These are phyloP conservation scores for Escallonia rubra DNA, from an alignment of 129 eudicot species.

Conservation along the genomic window DNA sequence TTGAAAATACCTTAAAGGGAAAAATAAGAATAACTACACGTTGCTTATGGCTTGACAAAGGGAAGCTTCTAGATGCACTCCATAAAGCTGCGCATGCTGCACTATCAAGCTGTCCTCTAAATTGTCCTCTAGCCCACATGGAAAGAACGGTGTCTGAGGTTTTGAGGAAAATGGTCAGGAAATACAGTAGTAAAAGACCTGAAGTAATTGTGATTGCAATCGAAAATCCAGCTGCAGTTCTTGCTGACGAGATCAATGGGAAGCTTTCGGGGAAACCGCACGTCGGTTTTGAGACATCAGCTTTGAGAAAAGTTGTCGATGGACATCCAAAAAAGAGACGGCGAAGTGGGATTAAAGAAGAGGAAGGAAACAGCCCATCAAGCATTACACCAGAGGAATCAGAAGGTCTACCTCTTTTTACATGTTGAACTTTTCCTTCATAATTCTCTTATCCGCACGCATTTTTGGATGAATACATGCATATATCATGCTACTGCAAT, in stretches of 20 bases:
- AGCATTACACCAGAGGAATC: conserved; percentile 13
- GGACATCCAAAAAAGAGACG: conserved; percentile 34
- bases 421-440: conserved; percentile 11
- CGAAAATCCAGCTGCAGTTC: conserved; percentile 79
- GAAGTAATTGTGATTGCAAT: conserved; percentile 86
- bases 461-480: background rate
- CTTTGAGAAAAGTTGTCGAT: conserved; percentile 44
- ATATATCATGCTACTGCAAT: no score
- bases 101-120: conserved; percentile 77
- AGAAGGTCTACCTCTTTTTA: conserved; percentile 32
- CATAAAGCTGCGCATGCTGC: conserved; percentile 98
- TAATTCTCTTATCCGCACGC: background rate
- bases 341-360: conserved; percentile 29
- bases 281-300: conserved; percentile 26
- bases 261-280: conserved; percentile 46
- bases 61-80: conserved; percentile 90
- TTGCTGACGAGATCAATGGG: conserved; percentile 70
- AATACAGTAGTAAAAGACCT: conserved; percentile 91
- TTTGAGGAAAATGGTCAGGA: conserved; percentile 88
- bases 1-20: conserved; percentile 59
- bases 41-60: conserved; percentile 97
- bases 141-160: conserved; percentile 90
- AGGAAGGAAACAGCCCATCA: conserved; percentile 27
- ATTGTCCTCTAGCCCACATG: conserved; percentile 80
- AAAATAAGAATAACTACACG: conserved; percentile 92